A percentile compares a stretch with the other conserved stretches of the same genome.
These are phyloP conservation scores for Claviceps cyperi DNA, from an alignment of 2,329 filamentous ascomycete species.

Conservation along the genomic window DNA sequence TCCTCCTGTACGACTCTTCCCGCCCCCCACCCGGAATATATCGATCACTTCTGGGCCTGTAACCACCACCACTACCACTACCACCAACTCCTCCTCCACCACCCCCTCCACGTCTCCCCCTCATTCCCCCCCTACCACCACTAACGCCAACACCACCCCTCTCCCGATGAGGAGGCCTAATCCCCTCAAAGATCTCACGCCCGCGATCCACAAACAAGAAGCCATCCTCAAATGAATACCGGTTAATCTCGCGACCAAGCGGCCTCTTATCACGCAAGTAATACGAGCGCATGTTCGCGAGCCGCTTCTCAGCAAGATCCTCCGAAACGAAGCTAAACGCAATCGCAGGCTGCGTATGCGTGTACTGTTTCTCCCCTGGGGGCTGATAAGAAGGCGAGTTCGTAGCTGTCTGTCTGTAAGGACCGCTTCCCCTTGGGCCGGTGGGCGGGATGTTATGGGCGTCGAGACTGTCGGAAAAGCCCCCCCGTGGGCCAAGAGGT, in stretches of 20 bases:
- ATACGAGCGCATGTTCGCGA: slow-evolving; percentile 39
- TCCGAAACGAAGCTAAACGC: slow-evolving; percentile 44
- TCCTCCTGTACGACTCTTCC: neutral
- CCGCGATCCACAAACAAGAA: slow-evolving; percentile 57
- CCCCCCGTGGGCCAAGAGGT: slow-evolving; percentile 22
- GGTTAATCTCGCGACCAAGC: slow-evolving; percentile 39
- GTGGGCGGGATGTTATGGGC: slow-evolving; percentile 2
- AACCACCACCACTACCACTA: slow-evolving; percentile 14
- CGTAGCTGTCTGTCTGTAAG: slow-evolving; percentile 6
- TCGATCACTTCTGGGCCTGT: slow-evolving; percentile 10
- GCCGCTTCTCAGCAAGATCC: slow-evolving; percentile 47
- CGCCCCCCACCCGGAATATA: slow-evolving; percentile 8
- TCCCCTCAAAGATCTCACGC: slow-evolving; percentile 52
- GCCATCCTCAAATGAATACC: slow-evolving; percentile 58
- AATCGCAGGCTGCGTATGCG: slow-evolving; percentile 27
- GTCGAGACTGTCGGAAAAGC: slow-evolving; percentile 10
- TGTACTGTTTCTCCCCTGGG: slow-evolving; percentile 11
- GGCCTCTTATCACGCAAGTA: slow-evolving; percentile 30
- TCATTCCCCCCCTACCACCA: slow-evolving; percentile 6
- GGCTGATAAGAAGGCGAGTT: neutral
- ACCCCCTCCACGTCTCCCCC: slow-evolving; percentile 8
- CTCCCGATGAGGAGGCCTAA: slow-evolving; percentile 44
- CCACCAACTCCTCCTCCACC: slow-evolving; percentile 16
- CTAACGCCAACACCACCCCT: slow-evolving; percentile 17
- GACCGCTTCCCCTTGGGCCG: neutral